Evolutionary conservation across 2,329 filamentous ascomycete genomes (phyloP).

Genomic region (Beauveria rudraprayagi): DNA sequence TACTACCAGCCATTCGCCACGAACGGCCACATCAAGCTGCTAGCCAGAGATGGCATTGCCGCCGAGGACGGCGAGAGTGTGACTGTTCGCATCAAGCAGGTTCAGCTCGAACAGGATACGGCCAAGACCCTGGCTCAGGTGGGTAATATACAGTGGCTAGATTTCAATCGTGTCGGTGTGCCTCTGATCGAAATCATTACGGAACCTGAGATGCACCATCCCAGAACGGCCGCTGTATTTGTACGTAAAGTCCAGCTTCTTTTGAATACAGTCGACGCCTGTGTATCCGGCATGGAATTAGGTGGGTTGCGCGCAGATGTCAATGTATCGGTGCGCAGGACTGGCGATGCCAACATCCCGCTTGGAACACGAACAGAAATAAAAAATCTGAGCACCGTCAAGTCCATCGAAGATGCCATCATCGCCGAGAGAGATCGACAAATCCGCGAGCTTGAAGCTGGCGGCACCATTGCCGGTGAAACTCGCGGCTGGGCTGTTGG

Average conservation of each 20-base stretch:
- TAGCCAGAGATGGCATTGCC: slow-evolving; percentile 69
- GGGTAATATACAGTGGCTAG: slow-evolving; percentile 66
- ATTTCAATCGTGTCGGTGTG: slow-evolving; percentile 88
- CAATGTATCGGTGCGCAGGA: slow-evolving; percentile 77
- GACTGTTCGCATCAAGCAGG: slow-evolving; percentile 76
- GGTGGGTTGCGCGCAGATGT: slow-evolving; percentile 89
- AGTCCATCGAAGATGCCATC: slow-evolving; percentile 90
- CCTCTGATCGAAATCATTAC: slow-evolving; percentile 96
- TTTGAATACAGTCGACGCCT: slow-evolving; percentile 72
- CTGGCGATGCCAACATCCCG: slow-evolving; percentile 30
- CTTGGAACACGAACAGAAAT: slow-evolving; percentile 91
- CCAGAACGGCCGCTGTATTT: slow-evolving; percentile 77
- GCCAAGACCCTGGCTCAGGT: slow-evolving; percentile 83
- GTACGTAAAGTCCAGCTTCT: slow-evolving; percentile 83
- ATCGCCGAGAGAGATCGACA: slow-evolving; percentile 85
- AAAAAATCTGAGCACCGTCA: slow-evolving; percentile 93
- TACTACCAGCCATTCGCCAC: slow-evolving; percentile 71
- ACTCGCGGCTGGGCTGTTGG: slow-evolving; percentile 90
- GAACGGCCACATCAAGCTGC: slow-evolving; percentile 64
- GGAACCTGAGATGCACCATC: slow-evolving; percentile 76
- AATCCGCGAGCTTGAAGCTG: slow-evolving; percentile 68
- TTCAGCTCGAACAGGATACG: slow-evolving; percentile 97
- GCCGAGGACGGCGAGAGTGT: slow-evolving; percentile 63
- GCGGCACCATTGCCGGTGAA: slow-evolving; percentile 71
- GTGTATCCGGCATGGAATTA: slow-evolving; percentile 85